Evolutionary conservation across 805 yeast species (phyloP).

Genomic region (Yarrowia keelungensis): DNA sequence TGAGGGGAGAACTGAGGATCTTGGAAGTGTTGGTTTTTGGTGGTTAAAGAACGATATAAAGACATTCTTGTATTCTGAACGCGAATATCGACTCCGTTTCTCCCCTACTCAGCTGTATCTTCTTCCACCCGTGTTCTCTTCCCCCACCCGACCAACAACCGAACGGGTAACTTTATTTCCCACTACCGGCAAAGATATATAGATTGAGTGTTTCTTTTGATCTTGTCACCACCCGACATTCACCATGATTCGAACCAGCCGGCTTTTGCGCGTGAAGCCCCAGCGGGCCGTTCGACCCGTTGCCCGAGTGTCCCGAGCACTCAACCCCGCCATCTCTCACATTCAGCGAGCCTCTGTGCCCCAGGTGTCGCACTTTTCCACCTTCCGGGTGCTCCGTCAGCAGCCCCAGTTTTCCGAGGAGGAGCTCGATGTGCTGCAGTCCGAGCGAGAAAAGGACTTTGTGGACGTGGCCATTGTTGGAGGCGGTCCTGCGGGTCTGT

Average conservation of each 20-base stretch:
- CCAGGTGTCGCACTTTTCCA: not conserved
- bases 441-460: conserved; percentile 79
- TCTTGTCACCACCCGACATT: not conserved
- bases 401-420: conserved; percentile 31
- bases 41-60: not conserved
- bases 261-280: conserved; percentile 30
- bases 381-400: conserved; percentile 9
- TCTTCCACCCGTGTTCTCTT: not conserved
- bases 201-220: not conserved
- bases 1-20: not conserved
- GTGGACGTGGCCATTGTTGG: conserved; percentile 97
- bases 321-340: not conserved
- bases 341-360: not conserved
- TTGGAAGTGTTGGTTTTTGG: not conserved
- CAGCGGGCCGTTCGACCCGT: not conserved
- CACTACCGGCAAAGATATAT: not conserved
- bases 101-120: too few relatives aligned
- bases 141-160: conserved; percentile 31
- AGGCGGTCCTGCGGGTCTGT: conserved; percentile 97
- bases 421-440: conserved; percentile 45
- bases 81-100: too few relatives aligned
- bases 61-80: not conserved
- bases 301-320: not conserved
- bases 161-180: conserved; percentile 18
- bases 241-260: conserved; percentile 20